These are phyloP conservation scores for Lyophyllum shimeji DNA, from an alignment of 768 basidiomycete genomes.

Conservation along the genomic window DNA sequence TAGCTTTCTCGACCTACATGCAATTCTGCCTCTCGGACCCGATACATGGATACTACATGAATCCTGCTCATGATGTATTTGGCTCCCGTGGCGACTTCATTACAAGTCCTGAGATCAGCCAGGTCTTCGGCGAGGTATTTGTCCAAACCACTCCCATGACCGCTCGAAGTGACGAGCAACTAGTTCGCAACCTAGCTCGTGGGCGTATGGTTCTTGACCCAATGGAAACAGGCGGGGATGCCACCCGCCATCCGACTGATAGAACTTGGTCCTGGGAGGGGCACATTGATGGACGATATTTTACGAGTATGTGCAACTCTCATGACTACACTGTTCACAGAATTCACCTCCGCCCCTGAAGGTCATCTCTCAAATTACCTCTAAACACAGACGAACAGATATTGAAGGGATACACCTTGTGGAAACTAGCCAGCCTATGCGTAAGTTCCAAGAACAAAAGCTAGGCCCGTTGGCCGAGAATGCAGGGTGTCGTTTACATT, in stretches of 20 bases:
- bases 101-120: conserved; percentile 95
- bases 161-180: conserved; percentile 38
- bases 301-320: conserved; percentile 58
- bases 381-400: conserved; percentile 25
- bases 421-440: conserved; percentile 75
- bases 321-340: background rate
- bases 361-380: conserved; percentile 53
- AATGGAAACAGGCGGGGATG: conserved; percentile 60
- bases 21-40: conserved; percentile 89
- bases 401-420: conserved; percentile 67
- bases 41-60: conserved; percentile 91
- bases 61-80: conserved; percentile 69
- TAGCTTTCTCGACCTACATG: conserved; percentile 90
- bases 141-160: background rate
- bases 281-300: conserved; percentile 89
- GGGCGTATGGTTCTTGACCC: conserved; percentile 81
- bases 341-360: conserved; percentile 19
- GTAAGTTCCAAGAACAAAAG: conserved; percentile 55
- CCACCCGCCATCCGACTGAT: conserved; percentile 63
- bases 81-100: conserved; percentile 90
- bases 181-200: conserved; percentile 57
- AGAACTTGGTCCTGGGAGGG: conserved; percentile 93
- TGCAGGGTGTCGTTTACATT: conserved; percentile 46
- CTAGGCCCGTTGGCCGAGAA: conserved; percentile 34
- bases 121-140: conserved; percentile 93